These are phyloP conservation scores for Emericellopsis atlantica DNA, from an alignment of 2,329 filamentous ascomycete genomes.

Conservation along the genomic window DNA sequence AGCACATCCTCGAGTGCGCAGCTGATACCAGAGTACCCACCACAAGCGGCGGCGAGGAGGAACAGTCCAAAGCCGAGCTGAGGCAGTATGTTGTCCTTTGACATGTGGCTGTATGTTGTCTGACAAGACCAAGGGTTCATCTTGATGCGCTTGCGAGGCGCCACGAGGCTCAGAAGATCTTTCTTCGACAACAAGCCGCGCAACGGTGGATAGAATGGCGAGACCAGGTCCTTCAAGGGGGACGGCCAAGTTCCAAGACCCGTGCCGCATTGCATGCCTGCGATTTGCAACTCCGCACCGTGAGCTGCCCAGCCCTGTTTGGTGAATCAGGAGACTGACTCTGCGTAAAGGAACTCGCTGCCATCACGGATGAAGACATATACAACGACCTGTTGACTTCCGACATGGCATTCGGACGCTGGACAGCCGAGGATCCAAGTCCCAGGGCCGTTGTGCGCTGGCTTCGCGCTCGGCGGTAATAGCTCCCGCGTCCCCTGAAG, in stretches of 20 bases:
- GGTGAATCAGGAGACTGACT: background rate
- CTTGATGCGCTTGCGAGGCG: conserved; percentile 48
- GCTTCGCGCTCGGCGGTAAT: conserved; percentile 19
- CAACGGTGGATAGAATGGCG: conserved; percentile 46
- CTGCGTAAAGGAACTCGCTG: conserved; percentile 35
- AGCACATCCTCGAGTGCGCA: conserved; percentile 51
- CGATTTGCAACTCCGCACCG: conserved; percentile 43
- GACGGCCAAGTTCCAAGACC: conserved; percentile 31
- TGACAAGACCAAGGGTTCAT: conserved; percentile 28
- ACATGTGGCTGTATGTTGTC: background rate
- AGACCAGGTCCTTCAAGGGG: conserved; percentile 37
- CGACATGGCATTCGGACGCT: conserved; percentile 44
- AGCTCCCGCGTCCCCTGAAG: background rate
- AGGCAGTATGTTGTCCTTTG: conserved; percentile 32
- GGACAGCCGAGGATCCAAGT: conserved; percentile 50
- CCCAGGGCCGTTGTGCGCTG: conserved; percentile 45
- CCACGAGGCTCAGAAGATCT: conserved; percentile 54
- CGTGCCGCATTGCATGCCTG: conserved; percentile 36
- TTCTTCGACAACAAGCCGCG: conserved; percentile 45
- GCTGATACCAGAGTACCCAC: conserved; percentile 47
- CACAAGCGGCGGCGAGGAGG: conserved; percentile 37
- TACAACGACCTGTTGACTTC: conserved; percentile 41
- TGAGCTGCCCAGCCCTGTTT: conserved; percentile 21
- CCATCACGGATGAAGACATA: conserved; percentile 45
- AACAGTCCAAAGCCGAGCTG: conserved; percentile 49